phyloP scores from a whole-genome alignment of 1,139 yeast species.

The Suhomyces atakaporum region DNA sequence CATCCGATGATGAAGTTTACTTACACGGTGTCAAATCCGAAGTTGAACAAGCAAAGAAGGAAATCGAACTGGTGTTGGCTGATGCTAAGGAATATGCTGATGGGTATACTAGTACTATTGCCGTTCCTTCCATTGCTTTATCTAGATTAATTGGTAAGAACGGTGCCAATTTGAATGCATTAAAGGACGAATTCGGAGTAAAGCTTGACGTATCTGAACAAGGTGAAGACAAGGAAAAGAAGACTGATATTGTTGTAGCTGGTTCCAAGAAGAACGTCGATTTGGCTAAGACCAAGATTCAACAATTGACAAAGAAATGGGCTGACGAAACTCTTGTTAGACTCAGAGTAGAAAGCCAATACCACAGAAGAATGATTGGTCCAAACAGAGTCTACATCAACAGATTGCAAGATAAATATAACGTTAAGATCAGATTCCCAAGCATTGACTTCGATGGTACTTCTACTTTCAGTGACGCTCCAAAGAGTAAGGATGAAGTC shows the following conservation, averaged over 20 bases:
- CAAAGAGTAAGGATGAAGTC: conserved; percentile 61
- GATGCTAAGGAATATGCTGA: conserved; percentile 66
- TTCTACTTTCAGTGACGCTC: conserved; percentile 34
- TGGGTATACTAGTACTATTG: conserved; percentile 51
- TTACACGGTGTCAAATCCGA: conserved; percentile 64
- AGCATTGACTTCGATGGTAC: conserved; percentile 36
- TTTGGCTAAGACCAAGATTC: conserved; percentile 65
- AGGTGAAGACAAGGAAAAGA: conserved; percentile 40
- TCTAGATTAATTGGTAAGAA: conserved; percentile 88
- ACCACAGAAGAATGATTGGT: conserved; percentile 84
- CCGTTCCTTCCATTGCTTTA: conserved; percentile 67
- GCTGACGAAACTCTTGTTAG: conserved; percentile 76
- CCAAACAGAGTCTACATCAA: conserved; percentile 78
- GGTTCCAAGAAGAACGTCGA: conserved; percentile 84
- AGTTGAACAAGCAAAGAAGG: conserved; percentile 54
- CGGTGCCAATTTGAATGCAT: conserved; percentile 69
- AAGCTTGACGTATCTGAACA: conserved; percentile 61
- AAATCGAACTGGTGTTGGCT: conserved; percentile 54
- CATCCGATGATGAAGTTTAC: conserved; percentile 53
- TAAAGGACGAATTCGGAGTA: conserved; percentile 80
- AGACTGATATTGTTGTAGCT: conserved; percentile 59
- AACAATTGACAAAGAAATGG: conserved; percentile 66
- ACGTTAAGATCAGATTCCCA: conserved; percentile 81
- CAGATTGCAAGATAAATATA: conserved; percentile 87
- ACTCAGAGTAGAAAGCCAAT: conserved; percentile 71